phyloP scores from a whole-genome alignment of 2,329 filamentous ascomycete species.

The Fusarium sp. region DNA sequence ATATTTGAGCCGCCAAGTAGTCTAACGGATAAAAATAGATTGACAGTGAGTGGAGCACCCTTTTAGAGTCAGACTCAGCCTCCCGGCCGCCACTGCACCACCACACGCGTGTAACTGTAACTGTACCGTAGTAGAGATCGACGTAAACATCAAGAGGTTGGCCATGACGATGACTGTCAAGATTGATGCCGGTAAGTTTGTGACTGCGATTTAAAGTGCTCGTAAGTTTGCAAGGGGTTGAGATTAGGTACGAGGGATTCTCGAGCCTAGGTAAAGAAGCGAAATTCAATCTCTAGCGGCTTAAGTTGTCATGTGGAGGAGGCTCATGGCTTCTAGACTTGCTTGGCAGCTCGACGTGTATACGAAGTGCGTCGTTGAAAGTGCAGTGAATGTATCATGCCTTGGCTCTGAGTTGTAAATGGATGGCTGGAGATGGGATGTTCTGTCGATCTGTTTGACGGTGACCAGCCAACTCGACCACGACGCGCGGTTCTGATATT shows the following conservation, averaged over 20 bases:
- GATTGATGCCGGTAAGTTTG: not conserved
- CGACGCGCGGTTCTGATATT: slow-evolving; percentile 7
- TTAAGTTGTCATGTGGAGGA: slow-evolving; percentile 4
- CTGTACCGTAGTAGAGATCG: slow-evolving; percentile 10
- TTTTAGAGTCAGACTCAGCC: slow-evolving; percentile 28
- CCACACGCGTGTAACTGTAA: not conserved
- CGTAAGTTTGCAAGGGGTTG: not conserved
- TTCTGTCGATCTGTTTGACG: slow-evolving; percentile 25
- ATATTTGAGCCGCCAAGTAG: slow-evolving; percentile 31
- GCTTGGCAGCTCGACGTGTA: slow-evolving; percentile 9
- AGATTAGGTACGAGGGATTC: slow-evolving; percentile 8
- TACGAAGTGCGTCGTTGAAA: not conserved
- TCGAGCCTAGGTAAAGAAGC: slow-evolving; percentile 1
- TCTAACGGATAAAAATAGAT: slow-evolving; percentile 39
- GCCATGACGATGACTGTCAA: slow-evolving; percentile 10
- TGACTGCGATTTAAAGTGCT: not conserved
- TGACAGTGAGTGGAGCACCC: not conserved
- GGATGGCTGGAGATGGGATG: slow-evolving; percentile 5
- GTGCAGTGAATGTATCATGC: not conserved
- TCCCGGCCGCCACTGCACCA: slow-evolving; percentile 21
- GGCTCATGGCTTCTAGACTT: slow-evolving; percentile 10
- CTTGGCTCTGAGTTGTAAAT: slow-evolving; percentile 7
- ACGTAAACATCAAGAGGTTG: slow-evolving; percentile 7
- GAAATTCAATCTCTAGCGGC: slow-evolving; percentile 28
- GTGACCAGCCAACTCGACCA: slow-evolving; percentile 16